phyloP scores from a whole-genome alignment of 108 stramenopile genomes.

The Cyclotella baltica region DNA sequence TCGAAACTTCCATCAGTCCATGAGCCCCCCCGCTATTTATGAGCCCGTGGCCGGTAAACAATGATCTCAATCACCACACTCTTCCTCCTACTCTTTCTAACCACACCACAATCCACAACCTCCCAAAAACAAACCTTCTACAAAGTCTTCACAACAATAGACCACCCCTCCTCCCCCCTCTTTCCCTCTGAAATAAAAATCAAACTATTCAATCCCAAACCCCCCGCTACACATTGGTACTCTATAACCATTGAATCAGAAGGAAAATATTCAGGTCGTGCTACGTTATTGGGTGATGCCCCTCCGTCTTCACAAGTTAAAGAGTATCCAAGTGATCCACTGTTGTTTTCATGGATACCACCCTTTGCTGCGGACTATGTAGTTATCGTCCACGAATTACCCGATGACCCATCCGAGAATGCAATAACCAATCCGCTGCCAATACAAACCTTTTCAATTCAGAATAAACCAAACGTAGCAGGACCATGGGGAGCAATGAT shows the following conservation, averaged over 20 bases:
- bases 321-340: background rate
- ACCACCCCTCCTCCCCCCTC: background rate
- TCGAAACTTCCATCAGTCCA: too few relatives aligned
- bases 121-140: conserved; percentile 7
- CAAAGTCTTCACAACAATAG: background rate
- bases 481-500: background rate
- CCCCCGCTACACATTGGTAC: conserved; percentile 9
- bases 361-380: conserved; percentile 19
- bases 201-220: conserved; percentile 18
- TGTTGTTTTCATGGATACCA: conserved; percentile 44
- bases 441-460: background rate
- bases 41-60: conserved; percentile 74
- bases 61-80: conserved; percentile 78
- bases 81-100: background rate
- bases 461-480: background rate
- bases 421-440: conserved; percentile 14
- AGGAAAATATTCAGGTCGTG: conserved; percentile 28
- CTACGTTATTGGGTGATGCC: conserved; percentile 16
- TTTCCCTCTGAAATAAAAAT: conserved; percentile 4
- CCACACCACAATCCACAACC: background rate
- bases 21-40: too few relatives aligned
- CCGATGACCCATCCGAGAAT: conserved; percentile 4
- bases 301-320: background rate
- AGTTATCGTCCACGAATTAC: conserved; percentile 33
- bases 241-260: conserved; percentile 25